Base-by-base conservation (phyloP, 164 flowering plant genomes). In the Chimonanthus salicifolius region DNA sequence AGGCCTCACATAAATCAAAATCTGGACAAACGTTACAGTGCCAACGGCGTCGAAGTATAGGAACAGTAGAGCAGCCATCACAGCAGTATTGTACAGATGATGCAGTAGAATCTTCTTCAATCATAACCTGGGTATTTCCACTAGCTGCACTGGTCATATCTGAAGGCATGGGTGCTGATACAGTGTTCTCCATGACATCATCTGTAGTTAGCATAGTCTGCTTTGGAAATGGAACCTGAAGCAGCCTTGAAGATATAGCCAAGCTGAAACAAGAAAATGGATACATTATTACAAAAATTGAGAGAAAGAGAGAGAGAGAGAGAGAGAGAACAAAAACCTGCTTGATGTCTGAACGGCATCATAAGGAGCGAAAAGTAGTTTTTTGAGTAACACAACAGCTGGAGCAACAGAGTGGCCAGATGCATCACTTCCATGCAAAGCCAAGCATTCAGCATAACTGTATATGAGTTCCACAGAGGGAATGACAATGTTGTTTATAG, bases 51-150 rank as follows among this genome's bases (percentile, higher is more conserved):
- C 97, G 82, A 62, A 89, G 92, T 78, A 96, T 96, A 15, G 99
- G 99, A 78, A 96, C 99, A 20, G 97, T 96, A 58, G 97, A 86
- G 87, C 99, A 96, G 60, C 99, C 99, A 87, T 96, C 99, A 84
- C 99, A 96, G 75, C 98, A 91, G 75, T 91, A 96, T 67, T 96
- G 99, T 51, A 96, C 98, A 64, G 99, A 94, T 74, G 99, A 94
- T 50, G 97, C 86, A 16, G 87, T 84, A 54, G 97, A 79, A 75
- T 96, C 99, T 76, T 96, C 99, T 82, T 94, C 99, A 72, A 88
- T 87, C 95, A 94, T 85, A 62, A 94, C 87, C 75, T 88, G 97
- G 47, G 88, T 67, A 83, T 84, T 86, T 75, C 90, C 92, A 72
- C 85, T 85, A 73, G 87, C 74, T 65, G 92, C 76, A 75, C 63